Conservation (phyloP, 2,329 filamentous ascomycete genomes). For the Fusarium cicatricum region DNA sequence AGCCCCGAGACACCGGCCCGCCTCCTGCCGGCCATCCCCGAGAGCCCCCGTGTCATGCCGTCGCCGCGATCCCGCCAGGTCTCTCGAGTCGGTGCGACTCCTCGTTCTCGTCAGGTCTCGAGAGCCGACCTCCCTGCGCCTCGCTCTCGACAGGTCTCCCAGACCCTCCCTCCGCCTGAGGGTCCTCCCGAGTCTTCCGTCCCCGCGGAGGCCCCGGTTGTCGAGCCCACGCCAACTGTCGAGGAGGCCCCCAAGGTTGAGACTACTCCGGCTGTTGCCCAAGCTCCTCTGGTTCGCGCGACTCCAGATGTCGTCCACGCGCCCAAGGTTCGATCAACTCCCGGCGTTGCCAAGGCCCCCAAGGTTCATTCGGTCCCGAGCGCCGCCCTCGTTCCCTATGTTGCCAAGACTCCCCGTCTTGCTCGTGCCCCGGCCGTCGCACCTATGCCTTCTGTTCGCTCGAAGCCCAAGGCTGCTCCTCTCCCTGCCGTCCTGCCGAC, state of each 20-base stretch:
- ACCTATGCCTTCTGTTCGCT: neutral
- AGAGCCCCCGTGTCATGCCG: slow-evolving; percentile 23
- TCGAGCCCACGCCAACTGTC: neutral
- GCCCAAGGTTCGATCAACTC: slow-evolving; percentile 10
- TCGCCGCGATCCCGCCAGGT: slow-evolving; percentile 28
- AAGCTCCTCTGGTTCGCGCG: slow-evolving; percentile 5
- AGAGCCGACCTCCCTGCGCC: slow-evolving; percentile 1
- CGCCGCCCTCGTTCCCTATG: neutral
- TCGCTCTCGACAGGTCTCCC: slow-evolving; percentile 27
- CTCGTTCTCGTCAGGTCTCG: slow-evolving; percentile 23
- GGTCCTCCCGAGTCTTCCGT: neutral
- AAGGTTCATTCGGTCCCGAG: neutral
- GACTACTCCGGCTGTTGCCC: neutral
- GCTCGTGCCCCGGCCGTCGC: neutral
- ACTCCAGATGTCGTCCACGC: slow-evolving; percentile 3
- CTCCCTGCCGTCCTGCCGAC: slow-evolving; percentile 1
- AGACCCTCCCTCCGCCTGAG: slow-evolving; percentile 9
- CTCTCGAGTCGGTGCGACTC: slow-evolving; percentile 10
- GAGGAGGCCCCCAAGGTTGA: neutral
- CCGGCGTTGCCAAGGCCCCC: neutral
- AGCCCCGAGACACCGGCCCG: slow-evolving; percentile 17
- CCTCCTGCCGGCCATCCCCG: slow-evolving; percentile 26
- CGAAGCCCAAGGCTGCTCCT: neutral
- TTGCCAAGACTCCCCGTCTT: neutral
- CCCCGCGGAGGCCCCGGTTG: slow-evolving; percentile 5